A percentile compares a stretch with the other conserved stretches of the same genome.
These are phyloP conservation scores for Raddia distichophylla DNA, from an alignment of 176 grass and related monocot species.

Conservation along the genomic window DNA sequence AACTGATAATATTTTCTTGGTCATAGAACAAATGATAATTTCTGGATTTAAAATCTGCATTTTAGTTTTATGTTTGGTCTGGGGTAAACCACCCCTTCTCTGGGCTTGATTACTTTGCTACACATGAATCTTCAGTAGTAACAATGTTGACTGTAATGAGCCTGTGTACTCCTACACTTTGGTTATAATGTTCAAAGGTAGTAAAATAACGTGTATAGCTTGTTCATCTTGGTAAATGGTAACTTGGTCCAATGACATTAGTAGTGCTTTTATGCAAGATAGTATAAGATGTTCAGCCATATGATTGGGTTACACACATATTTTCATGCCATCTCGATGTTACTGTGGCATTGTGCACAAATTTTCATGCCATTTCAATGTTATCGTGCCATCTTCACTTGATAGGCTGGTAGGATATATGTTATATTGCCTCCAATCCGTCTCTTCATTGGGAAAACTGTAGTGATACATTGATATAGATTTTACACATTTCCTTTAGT, in stretches of 20 bases:
- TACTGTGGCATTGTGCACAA: background rate
- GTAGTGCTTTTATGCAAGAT: slow-evolving; percentile 25
- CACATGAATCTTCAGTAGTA: slow-evolving; percentile 5
- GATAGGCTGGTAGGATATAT: background rate
- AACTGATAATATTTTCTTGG: background rate
- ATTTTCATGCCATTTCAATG: background rate
- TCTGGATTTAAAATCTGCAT: background rate
- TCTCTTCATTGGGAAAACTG: slow-evolving; percentile 10
- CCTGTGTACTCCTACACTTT: background rate
- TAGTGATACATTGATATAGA: background rate
- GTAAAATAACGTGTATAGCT: background rate
- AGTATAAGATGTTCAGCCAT: background rate
- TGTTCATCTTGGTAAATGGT: background rate
- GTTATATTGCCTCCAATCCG: background rate
- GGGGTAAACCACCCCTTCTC: background rate
- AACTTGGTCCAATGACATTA: background rate
- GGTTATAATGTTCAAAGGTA: background rate
- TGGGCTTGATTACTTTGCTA: background rate
- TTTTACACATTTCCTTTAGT: slow-evolving; percentile 26
- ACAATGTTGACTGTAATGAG: background rate
- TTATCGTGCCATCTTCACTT: slow-evolving; percentile 26
- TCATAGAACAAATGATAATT: background rate
- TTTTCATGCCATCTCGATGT: background rate
- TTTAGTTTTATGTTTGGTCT: slow-evolving; percentile 5
- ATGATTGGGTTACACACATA: slow-evolving; percentile 12